A percentile compares a stretch with the other conserved stretches of the same genome.
phyloP scores from a whole-genome alignment of 176 grass and related monocot genomes.

The Zizania latifolia region DNA sequence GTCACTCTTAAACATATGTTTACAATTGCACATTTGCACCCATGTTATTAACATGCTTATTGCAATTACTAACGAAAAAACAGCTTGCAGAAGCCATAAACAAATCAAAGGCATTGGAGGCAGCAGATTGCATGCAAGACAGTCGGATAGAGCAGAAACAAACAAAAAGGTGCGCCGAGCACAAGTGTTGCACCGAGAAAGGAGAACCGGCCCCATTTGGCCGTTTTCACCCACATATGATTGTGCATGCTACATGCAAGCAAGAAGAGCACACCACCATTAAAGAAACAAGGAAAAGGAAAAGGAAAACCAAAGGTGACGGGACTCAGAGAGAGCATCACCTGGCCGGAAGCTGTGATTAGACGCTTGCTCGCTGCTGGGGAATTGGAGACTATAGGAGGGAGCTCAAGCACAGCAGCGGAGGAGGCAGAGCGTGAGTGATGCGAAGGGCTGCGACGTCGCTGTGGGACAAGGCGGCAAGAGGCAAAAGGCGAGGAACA shows the following conservation, averaged over 20 bases:
- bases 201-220: neutral
- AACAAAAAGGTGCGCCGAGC: slow-evolving; percentile 24
- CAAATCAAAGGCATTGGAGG: slow-evolving; percentile 9
- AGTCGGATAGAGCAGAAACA: slow-evolving; percentile 29
- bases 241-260: slow-evolving; percentile 31
- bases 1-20: neutral
- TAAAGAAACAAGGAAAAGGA: neutral
- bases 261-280: neutral
- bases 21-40: neutral
- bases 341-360: slow-evolving; percentile 5
- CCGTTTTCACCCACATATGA: slow-evolving; percentile 16
- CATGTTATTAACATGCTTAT: slow-evolving; percentile 14
- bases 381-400: neutral
- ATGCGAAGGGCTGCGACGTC: neutral
- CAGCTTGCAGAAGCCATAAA: slow-evolving; percentile 18
- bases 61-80: neutral
- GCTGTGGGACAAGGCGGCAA: neutral
- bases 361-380: neutral
- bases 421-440: neutral
- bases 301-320: neutral
- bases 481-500: neutral
- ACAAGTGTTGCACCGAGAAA: neutral
- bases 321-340: slow-evolving; percentile 21
- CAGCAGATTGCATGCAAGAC: slow-evolving; percentile 5
- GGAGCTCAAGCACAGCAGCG: neutral